Base-by-base conservation (phyloP, 2,329 filamentous ascomycete genomes). In the Taxawa tesnikishii region DNA sequence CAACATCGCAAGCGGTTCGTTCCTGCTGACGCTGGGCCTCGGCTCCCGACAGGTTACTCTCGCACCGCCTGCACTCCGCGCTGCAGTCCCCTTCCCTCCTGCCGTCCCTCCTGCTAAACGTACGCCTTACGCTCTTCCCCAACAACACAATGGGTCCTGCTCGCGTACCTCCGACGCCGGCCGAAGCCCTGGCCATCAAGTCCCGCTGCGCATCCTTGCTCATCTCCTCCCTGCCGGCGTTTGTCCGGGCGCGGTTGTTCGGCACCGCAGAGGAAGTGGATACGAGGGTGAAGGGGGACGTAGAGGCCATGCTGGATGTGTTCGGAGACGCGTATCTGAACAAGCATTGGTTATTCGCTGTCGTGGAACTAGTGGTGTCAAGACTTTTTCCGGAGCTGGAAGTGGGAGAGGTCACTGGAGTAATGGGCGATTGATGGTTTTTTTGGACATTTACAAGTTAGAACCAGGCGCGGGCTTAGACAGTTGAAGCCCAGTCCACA, bases 311-410 rank as follows among this genome's bases (percentile, higher is more conserved):
- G 28, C 64, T 96, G 28, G 74, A 80, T 45, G 64, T 87, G 23
- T 78, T 94, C 43, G 73, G 71, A 11, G 85, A 94, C 56, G 65
- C 70, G 31, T 94, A 94, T 59, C 79, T 85, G 58, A 98, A 98
- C 59, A 92, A 87, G 60, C 85, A 94, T 59, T 62, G 96, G 18
- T 63, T 94, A 44, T 94, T 93, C 50, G 68, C 74, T 27, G 65
- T 90, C 29, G 60, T 96, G 19, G 90, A 98, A 59, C 59, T 88
- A 36, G 53, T 94, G 2, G 63, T 94, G n/a, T 71, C 84, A 35
- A 74, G 79, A 42, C 56, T 96, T 39, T 72, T 94, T 50, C 90
- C 90, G 4, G 90, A 98, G 59, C 54, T 96, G 46, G 68, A 13
- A 24, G 26, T 32, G 31, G n/a, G 19, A 18, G 16, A 25, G 3